phyloP scores from a whole-genome alignment of 345 rosid genomes.

The Stellera chamaejasme region DNA sequence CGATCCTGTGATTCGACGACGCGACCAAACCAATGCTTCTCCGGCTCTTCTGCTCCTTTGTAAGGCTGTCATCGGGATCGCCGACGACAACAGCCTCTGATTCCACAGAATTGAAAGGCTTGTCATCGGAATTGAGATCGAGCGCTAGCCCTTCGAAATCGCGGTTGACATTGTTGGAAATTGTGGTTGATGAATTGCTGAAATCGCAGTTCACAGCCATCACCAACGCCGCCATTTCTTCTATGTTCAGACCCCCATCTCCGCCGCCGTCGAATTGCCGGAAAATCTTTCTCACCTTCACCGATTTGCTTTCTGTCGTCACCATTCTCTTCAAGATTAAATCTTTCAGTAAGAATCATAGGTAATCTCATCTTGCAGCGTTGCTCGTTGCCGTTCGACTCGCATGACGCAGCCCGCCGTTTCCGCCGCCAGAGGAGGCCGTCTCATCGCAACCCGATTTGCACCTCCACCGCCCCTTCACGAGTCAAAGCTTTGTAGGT shows the following conservation, averaged over 20 bases:
- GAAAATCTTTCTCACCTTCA: slow-evolving; percentile 82
- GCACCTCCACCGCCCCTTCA: too few relatives aligned
- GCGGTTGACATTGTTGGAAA: slow-evolving; percentile 83
- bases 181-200: slow-evolving; percentile 89
- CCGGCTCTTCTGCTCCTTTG: slow-evolving; percentile 78
- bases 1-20: slow-evolving; percentile 87
- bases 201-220: slow-evolving; percentile 88
- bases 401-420: too few relatives aligned
- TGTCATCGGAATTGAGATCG: slow-evolving; percentile 40
- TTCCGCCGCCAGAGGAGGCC: too few relatives aligned
- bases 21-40: slow-evolving; percentile 88
- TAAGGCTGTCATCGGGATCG: slow-evolving; percentile 53
- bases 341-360: too few relatives aligned
- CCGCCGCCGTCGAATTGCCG: slow-evolving; percentile 69
- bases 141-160: slow-evolving; percentile 87
- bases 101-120: slow-evolving; percentile 20
- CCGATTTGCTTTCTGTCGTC: slow-evolving; percentile 79
- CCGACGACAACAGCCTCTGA: slow-evolving; percentile 72
- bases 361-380: too few relatives aligned
- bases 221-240: slow-evolving; percentile 81
- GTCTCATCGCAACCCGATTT: too few relatives aligned
- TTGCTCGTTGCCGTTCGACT: too few relatives aligned
- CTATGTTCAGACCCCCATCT: slow-evolving; percentile 78
- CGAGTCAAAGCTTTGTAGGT: too few relatives aligned
- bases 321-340: slow-evolving; percentile 31